Base-by-base conservation (phyloP, 2,329 filamentous ascomycete species). In the Fonsecaea monophora region DNA sequence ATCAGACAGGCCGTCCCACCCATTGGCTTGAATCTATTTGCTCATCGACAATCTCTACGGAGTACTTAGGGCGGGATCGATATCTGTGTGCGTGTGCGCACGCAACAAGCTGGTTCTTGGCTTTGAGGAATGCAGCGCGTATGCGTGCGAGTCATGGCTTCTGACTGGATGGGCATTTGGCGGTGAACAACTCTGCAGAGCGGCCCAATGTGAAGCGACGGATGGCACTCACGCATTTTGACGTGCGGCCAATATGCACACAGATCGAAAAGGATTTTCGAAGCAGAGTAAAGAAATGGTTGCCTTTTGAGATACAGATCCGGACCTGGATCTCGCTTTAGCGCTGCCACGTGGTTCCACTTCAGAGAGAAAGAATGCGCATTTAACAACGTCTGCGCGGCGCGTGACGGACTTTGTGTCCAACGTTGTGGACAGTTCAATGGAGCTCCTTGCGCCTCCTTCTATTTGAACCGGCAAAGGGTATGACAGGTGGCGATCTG, bases 131-230 rank as follows among this genome's bases (percentile, higher is more conserved):
- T 9, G 21, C 45, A 12, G 40, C 2, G 45, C 45, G 25, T 30
- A 50, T 25, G 3, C 30, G 35, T 4, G 25, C 53, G 53, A 10
- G 53, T 55, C 53, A 38, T 18, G n/a, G 30, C 2, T 8, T 40
- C 12, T 42, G 21, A 38, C 42, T 53, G 50, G 30, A 53, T 38
- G 30, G 32, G 38, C n/a, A 50, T 25, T 50, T 30, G 45, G 45
- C 58, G 58, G 32, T 18, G n/a, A 34, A 10, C 42, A 50, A 21
- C 5, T 2, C 21, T 25, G 45, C 45, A 50, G 9, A 21, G 53
- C 32, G 8, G 35, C 53, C 53, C 53, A 55, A 55, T 15, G 30
- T 55, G 53, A 55, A 37, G 53, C 53, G 53, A 18, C 35, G n/a
- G 34, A 35, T 15, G 32, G 35, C 18, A 25, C 25, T 3, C 18